A percentile compares a stretch with the other conserved stretches of the same genome.
phyloP scores from a whole-genome alignment of 352 stramenopile genomes.

The Vaucheria bursata region DNA sequence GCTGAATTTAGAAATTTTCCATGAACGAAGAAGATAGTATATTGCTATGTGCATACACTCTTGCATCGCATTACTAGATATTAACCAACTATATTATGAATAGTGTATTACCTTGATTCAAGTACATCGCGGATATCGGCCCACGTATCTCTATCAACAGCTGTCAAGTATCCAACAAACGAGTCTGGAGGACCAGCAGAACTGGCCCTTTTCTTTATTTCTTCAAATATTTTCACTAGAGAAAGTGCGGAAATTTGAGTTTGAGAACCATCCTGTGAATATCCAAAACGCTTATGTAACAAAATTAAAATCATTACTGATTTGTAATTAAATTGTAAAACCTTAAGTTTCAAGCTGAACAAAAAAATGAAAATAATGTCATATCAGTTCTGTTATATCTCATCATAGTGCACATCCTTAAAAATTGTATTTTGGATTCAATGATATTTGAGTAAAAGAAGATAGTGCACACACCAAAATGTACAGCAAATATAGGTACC shows the following conservation, averaged over 20 bases:
- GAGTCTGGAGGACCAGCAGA: constrained; percentile 58
- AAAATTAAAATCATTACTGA: not conserved
- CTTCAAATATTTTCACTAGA: constrained; percentile 4
- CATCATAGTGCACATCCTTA: too few relatives aligned
- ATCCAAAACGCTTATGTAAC: not conserved
- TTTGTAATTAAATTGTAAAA: not conserved
- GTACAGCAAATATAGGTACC: too few relatives aligned
- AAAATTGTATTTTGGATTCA: too few relatives aligned
- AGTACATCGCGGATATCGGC: constrained; percentile 64
- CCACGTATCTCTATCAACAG: constrained; percentile 71
- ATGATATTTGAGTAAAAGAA: too few relatives aligned
- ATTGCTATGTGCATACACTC: too few relatives aligned
- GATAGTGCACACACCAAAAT: too few relatives aligned
- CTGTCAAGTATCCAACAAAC: constrained; percentile 54
- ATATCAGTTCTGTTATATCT: too few relatives aligned
- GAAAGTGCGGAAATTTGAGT: not conserved
- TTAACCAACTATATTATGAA: too few relatives aligned
- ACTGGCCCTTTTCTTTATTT: constrained; percentile 39
- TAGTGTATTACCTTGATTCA: constrained; percentile 48
- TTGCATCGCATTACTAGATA: too few relatives aligned
- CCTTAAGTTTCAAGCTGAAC: constrained; percentile 1
- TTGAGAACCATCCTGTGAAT: not conserved
- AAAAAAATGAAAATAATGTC: too few relatives aligned
- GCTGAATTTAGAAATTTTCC: too few relatives aligned
- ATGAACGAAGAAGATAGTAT: too few relatives aligned